phyloP scores from a whole-genome alignment of 768 basidiomycete species.

The Rhizopogon sp. region DNA sequence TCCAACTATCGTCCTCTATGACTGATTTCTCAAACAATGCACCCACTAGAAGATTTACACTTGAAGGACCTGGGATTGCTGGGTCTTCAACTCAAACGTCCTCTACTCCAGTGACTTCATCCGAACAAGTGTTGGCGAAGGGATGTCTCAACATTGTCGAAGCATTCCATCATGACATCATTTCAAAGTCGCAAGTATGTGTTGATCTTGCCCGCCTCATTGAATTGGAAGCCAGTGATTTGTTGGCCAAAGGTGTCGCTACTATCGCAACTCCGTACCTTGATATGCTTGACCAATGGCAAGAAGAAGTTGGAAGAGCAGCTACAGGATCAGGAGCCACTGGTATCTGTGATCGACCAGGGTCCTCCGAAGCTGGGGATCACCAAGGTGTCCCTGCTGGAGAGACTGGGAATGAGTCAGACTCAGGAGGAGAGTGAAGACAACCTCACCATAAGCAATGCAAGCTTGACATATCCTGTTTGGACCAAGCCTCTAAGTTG shows the following conservation, averaged over 20 bases:
- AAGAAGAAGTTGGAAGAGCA: too few species aligned
- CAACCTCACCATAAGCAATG: background rate
- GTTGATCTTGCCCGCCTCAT: too few species aligned
- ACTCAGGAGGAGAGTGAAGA: background rate
- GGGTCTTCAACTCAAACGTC: too few species aligned
- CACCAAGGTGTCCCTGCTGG: background rate
- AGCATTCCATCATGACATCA: background rate
- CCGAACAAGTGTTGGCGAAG: background rate
- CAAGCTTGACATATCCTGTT: slow-evolving; percentile 4
- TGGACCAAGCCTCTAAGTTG: slow-evolving; percentile 17
- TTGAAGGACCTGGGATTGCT: too few species aligned
- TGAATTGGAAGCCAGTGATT: too few species aligned
- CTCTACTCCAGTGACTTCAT: too few species aligned
- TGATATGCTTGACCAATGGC: too few species aligned
- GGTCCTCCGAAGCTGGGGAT: background rate
- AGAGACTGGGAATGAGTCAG: background rate
- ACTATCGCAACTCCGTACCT: too few species aligned
- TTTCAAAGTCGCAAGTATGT: background rate
- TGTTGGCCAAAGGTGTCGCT: too few species aligned
- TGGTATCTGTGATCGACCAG: background rate
- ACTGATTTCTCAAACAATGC: too few species aligned
- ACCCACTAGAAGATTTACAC: too few species aligned
- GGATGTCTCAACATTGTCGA: background rate
- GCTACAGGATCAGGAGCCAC: background rate
- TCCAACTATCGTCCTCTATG: too few species aligned